These are phyloP conservation scores for Gyrodon lividus DNA, from an alignment of 768 basidiomycete species.

Conservation along the genomic window DNA sequence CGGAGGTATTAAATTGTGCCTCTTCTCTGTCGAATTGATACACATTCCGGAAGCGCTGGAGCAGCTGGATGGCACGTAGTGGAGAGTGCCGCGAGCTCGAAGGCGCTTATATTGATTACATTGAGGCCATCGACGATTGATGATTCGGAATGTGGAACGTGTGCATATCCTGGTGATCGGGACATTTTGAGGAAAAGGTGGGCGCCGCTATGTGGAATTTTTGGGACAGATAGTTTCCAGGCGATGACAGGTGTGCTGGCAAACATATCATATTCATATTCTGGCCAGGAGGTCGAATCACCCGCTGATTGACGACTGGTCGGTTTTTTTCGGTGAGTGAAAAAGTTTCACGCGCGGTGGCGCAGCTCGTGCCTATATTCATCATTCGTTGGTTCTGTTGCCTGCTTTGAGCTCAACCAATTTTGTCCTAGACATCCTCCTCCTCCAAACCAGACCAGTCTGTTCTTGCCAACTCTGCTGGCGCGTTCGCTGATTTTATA, in stretches of 20 bases:
- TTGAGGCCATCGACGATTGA: background rate
- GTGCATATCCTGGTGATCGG: background rate
- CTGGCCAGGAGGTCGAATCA: no score
- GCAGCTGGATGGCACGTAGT: no score
- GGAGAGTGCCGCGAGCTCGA: background rate
- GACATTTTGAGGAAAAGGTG: background rate
- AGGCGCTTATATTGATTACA: background rate
- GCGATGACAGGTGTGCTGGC: background rate
- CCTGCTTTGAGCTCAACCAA: background rate
- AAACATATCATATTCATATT: no score
- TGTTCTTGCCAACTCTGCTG: background rate
- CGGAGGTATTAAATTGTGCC: no score
- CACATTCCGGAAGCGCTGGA: no score
- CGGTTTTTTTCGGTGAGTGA: slow-evolving; percentile 5
- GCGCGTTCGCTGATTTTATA: background rate
- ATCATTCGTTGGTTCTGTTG: background rate
- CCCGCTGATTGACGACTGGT: no score
- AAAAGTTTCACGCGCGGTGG: slow-evolving; percentile 1
- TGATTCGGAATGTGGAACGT: background rate
- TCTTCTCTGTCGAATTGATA: no score
- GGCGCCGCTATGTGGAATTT: background rate
- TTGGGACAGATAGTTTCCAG: background rate
- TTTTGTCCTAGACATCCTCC: background rate
- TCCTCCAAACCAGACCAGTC: background rate
- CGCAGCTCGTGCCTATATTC: slow-evolving; percentile 1